Base-by-base conservation (phyloP, 1,284 basidiomycete species). In the Ceratobasidium sp. region DNA sequence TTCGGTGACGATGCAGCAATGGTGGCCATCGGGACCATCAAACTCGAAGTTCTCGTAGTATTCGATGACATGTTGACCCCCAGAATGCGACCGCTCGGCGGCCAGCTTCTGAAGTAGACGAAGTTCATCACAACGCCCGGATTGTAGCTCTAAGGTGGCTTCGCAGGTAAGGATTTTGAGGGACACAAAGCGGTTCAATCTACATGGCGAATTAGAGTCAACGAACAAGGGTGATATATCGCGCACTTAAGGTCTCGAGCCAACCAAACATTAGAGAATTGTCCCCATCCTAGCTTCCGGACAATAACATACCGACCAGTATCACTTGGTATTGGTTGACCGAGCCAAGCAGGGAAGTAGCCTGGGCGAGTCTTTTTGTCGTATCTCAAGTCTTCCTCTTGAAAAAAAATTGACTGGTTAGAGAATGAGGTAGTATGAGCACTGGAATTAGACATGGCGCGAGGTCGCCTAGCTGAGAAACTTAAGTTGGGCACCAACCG, bases 241-340 rank as follows among this genome's bases (percentile, higher is more conserved):
- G 49, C 46, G 18, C 20, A 67, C 96, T 92, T 93, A 84, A 89
- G 89, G 85, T 97, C 96, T 83, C 91, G 91, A 39, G 95, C 95
- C 0, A 97, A 89, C 96, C 96, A 97, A 9, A 97, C 96, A 0
- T 95, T 96, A 1, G 93, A 95, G 86, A 99, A 99, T 86, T 99
- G 97, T 55, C 98, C 97, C 93, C 72, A 80, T 13, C 97, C 98
- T 20, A 99, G 92, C 86, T 99, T 99, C 80, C 97, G 88, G 78
- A 99, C 96, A 82, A 99, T 95, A 81, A 92, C 85, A 85, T 99
- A 99, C 40, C 42, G 18, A 6, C 91, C 94, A 81, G 95, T 91
- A 9, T 9, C 46, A 33, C 33, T 33, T 33, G 33, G 33, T 7
- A 67, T 10, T n/a, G 23, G n/a, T 23, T 28, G 40, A 23, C 64